Evolutionary conservation across 352 stramenopile genomes (phyloP), one percentile per base, ranked within the genome.

Genomic region (Elongisporangium anandrum): DNA sequence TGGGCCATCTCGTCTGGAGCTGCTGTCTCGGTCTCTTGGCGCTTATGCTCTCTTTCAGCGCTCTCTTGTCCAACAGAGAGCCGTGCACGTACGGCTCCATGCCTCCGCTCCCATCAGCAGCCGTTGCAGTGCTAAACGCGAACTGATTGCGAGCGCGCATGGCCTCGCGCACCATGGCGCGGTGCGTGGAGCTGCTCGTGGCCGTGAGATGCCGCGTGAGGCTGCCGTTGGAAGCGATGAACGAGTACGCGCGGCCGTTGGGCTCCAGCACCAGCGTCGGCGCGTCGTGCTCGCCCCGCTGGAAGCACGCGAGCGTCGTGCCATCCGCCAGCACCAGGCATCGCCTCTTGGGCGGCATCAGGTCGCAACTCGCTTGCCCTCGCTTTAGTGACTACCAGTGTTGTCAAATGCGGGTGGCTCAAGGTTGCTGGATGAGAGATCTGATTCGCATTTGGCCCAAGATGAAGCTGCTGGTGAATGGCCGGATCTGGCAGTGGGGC

Each of bases 401-500:
- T 41, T 41, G 29, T 15, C 29, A 41, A 41, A 41, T 13, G 9
- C 6, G 29, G 29, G 29, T 8, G 9, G 1, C 1, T 8, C 2
- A 4, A 15, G 9, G 29, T 41, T 41, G 29, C 29, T 8, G 9
- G 13, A 41, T 41, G 29, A 41, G 29, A 41, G 29, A 41, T 17
- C 15, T 48, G 41, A 24, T 47, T 55, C 49, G 49, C 49, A 22
- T 22, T 22, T 7, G n/a, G 22, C 10, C 20, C 24, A 74, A 59
- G 51, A 66, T 80, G 73, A 79, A 68, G 60, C 60, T 63, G 50
- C 77, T 83, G 52, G 69, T 78, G 61, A 89, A 89, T 60, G 77
- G 68, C 53, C 85, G 79, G 69, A 89, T 91, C 68, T 90, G 81
- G 81, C 81, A 88, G 53, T 88, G 77, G 78, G 23, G 20, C 17